Evolutionary conservation across 495 filamentous ascomycete genomes (phyloP), one percentile per base, ranked within the genome.

Genomic region (Daldinia childiae): DNA sequence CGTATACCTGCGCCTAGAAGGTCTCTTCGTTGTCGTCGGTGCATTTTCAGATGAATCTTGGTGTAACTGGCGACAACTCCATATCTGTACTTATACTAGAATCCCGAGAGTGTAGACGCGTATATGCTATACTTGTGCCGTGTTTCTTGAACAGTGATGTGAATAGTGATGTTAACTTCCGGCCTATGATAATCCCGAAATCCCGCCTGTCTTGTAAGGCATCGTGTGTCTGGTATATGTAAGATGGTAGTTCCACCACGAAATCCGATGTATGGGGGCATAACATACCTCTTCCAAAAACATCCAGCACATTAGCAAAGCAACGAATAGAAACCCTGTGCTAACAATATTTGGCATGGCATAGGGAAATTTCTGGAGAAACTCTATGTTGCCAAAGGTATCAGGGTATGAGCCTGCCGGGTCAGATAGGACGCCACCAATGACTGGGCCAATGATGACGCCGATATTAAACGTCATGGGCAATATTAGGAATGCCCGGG

Each of bases 391-490:
- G 8, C 91, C 90, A 72, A 94, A 93, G 0, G 91, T 69, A 3
- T 77, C 74, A 0, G 92, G 92, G 70, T 91, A 93, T 62, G 83
- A 89, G 17, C 82, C 85, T 3, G 92, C 90, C 1, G 90, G 92
- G 76, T 95, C 91, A 15, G 91, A 88, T 34, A 94, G 82, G 68
- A 93, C 73, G 29, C 92, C 92, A 57, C 92, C 92, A 58, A 93
- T 82, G 9, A 92, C 83, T 72, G 90, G 90, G n/a, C 91, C 92
- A 69, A 93, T 87, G 62, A 94, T 89, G 34, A 90, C 85, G 3
- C 92, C 92, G 66, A 93, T 85, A 73, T 94, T 94, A 74, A 93
- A 94, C 6, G 87, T 89, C 85, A 92, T 90, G 0, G 90, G 92
- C 57, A 94, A 75, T 32, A 92, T 83, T 57, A 91, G 77, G 66